Base-by-base conservation (phyloP, 192 early-diverging fungal genomes). In the Rhizophagus prolifer region DNA sequence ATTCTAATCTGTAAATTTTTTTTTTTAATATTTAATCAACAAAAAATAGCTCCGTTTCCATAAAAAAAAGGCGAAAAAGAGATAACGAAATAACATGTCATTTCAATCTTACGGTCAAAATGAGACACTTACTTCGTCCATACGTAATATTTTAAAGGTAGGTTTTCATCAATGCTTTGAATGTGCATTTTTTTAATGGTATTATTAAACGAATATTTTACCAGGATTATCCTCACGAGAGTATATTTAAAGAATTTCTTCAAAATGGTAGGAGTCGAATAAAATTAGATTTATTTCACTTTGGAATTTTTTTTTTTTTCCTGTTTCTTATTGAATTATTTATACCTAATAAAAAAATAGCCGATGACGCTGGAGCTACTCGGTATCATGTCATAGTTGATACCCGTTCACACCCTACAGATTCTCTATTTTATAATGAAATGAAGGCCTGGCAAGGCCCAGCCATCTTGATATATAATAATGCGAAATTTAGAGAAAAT, bases 371-470 rank as follows among this genome's bases (percentile, higher is more conserved):
- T 9, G 72, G 78, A 9, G 78, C 78, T 38, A 26, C 61, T 19
- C 41, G 41, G 8, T 79, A 36, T 59, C 64, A 58, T 38, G 58
- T 79, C 10, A 79, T 72, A 4, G 19, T 79, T n/a, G 78, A 79
- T 26, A 4, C 16, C 9, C 78, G 78, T 4, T 38, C 23, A 4
- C 66, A 67, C 9, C 61, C 50, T 6, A 59, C 28, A 9, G 4
- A 44, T 1, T 23, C 67, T 47, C 23, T 69, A 46, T 21, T 69
- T 44, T 44, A 21, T 23, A 5, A 46, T 46, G 67, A 44, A 44
- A 81, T 81, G 80, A 67, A 30, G 23, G 76, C 28, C 1, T 81
- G 80, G 68, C 80, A 81, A 61, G 80, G 80, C 9, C 80, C 80
- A 2, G 76, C 80, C n/a, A 31, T 81, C 4, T 28, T 76, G 10